Evolutionary conservation across 441 rosid genomes (phyloP).

Genomic region (Biscutella laevigata): DNA sequence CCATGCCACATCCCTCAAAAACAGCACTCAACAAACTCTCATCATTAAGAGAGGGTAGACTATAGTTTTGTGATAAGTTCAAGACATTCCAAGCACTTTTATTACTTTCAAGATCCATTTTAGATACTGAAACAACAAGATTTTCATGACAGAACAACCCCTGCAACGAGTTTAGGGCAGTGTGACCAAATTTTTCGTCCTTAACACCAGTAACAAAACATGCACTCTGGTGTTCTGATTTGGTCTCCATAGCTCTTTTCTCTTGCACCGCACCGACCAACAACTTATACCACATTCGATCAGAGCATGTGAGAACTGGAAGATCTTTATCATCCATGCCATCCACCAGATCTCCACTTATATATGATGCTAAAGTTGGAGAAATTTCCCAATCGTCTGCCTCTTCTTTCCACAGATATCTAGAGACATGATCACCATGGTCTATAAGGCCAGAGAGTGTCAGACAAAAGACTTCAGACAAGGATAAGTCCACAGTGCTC

Average conservation of each 20-base stretch:
- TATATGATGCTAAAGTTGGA: slow-evolving; percentile 29
- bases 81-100: slow-evolving; percentile 40
- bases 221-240: slow-evolving; percentile 27
- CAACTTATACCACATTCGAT: slow-evolving; percentile 47
- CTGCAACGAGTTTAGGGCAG: slow-evolving; percentile 25
- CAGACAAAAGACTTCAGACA: slow-evolving; percentile 67
- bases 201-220: slow-evolving; percentile 20
- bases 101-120: slow-evolving; percentile 39
- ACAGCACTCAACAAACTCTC: slow-evolving; percentile 53
- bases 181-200: slow-evolving; percentile 17
- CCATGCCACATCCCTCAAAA: slow-evolving; percentile 35
- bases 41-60: slow-evolving; percentile 73
- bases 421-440: slow-evolving; percentile 59
- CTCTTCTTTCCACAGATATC: slow-evolving; percentile 45
- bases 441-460: slow-evolving; percentile 73
- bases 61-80: slow-evolving; percentile 49
- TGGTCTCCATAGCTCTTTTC: slow-evolving; percentile 30
- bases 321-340: slow-evolving; percentile 27
- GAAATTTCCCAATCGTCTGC: slow-evolving; percentile 29
- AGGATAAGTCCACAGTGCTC: slow-evolving; percentile 48
- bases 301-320: slow-evolving; percentile 31
- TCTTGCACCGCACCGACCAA: slow-evolving; percentile 37
- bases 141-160: slow-evolving; percentile 68
- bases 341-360: slow-evolving; percentile 20
- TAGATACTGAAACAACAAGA: slow-evolving; percentile 59